phyloP scores from a whole-genome alignment of 2,329 filamentous ascomycete species.

The Rutstroemia sp. region DNA sequence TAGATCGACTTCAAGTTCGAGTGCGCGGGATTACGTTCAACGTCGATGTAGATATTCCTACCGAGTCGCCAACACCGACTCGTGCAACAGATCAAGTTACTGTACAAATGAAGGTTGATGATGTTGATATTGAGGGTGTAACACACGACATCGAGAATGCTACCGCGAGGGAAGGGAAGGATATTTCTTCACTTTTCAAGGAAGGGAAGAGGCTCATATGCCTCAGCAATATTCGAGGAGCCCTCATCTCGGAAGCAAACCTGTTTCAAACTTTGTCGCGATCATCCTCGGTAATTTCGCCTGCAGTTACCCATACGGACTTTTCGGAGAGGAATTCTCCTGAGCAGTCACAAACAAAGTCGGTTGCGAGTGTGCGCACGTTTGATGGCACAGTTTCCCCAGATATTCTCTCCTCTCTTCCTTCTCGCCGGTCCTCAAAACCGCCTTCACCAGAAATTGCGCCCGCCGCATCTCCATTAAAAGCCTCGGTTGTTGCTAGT shows the following conservation, averaged over 20 bases:
- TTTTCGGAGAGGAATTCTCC: constrained; percentile 25
- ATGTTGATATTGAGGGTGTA: constrained; percentile 60
- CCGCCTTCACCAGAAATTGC: constrained; percentile 12
- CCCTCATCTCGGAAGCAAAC: constrained; percentile 59
- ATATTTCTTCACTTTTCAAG: constrained; percentile 34
- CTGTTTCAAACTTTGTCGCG: constrained; percentile 54
- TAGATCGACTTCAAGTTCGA: constrained; percentile 61
- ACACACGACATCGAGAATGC: constrained; percentile 31
- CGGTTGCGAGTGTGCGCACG: constrained; percentile 26
- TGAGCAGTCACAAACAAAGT: constrained; percentile 28
- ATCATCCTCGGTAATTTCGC: constrained; percentile 52
- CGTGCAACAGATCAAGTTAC: constrained; percentile 47
- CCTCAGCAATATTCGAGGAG: constrained; percentile 56
- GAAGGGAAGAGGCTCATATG: constrained; percentile 59
- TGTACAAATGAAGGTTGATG: constrained; percentile 57
- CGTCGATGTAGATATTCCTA: constrained; percentile 52
- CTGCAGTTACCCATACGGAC: constrained; percentile 41
- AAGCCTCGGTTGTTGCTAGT: constrained; percentile 20
- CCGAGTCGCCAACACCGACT: constrained; percentile 35
- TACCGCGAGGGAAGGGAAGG: constrained; percentile 22
- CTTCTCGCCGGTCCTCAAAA: constrained; percentile 15
- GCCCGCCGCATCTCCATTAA: constrained; percentile 3
- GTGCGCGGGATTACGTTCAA: constrained; percentile 60
- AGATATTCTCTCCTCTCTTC: constrained; percentile 13
- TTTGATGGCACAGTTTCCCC: constrained; percentile 17